Conservation (phyloP, 257 asterid species). For the Gardenia jasminoides region DNA sequence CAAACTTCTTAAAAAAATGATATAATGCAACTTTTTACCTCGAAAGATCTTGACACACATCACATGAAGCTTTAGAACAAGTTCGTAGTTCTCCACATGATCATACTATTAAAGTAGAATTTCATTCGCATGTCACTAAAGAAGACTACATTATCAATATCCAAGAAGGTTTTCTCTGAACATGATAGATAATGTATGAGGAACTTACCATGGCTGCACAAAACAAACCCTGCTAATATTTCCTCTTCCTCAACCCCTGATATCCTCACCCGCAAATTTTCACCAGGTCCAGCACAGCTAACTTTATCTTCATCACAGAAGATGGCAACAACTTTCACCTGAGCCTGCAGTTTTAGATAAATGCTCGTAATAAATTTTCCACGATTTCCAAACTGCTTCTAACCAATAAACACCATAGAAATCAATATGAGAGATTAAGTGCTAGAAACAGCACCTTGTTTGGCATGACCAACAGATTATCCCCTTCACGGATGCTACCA, state of each 20-base stretch:
- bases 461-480: slow-evolving; percentile 79
- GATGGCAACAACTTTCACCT: slow-evolving; percentile 72
- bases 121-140: not conserved
- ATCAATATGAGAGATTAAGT: slow-evolving; percentile 4
- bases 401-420: not conserved
- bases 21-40: not conserved
- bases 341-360: slow-evolving; percentile 47
- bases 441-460: slow-evolving; percentile 58
- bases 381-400: not conserved
- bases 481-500: slow-evolving; percentile 88
- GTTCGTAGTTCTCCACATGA: not conserved
- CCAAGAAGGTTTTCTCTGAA: not conserved
- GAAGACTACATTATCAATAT: not conserved
- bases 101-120: not conserved
- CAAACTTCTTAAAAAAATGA: not conserved
- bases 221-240: slow-evolving; percentile 66
- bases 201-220: slow-evolving; percentile 61
- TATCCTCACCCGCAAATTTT: slow-evolving; percentile 83
- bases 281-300: slow-evolving; percentile 82
- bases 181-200: not conserved
- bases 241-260: slow-evolving; percentile 94
- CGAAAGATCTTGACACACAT: not conserved
- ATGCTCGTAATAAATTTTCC: not conserved
- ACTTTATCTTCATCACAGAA: slow-evolving; percentile 75
- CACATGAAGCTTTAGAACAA: too few species aligned